A percentile compares a stretch with the other conserved stretches of the same genome.
These are phyloP conservation scores for Fusarium sp. DNA, from an alignment of 2,329 filamentous ascomycete genomes.

Conservation along the genomic window DNA sequence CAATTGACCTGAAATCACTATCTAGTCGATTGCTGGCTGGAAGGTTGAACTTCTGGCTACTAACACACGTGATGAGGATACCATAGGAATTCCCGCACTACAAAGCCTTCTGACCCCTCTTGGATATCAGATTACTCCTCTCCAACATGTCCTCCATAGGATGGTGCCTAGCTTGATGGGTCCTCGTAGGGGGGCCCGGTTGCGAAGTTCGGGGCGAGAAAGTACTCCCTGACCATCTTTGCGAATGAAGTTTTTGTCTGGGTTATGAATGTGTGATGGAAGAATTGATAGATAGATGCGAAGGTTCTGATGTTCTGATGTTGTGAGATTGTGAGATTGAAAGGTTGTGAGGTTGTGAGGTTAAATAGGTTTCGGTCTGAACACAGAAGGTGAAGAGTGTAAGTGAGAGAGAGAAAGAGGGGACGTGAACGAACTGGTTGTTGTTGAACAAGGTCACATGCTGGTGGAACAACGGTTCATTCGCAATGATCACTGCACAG, in stretches of 20 bases:
- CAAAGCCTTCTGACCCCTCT: accelerated
- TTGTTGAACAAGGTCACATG: neutral
- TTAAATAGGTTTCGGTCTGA: neutral
- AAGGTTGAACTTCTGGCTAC: no score
- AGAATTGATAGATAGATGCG: neutral
- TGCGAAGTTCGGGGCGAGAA: neutral
- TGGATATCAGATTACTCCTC: neutral
- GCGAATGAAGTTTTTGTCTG: accelerated
- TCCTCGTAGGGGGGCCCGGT: no score
- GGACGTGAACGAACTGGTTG: neutral
- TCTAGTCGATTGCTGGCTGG: no score
- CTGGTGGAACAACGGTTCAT: neutral
- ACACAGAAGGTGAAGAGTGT: neutral
- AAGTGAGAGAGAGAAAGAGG: accelerated
- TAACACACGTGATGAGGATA: neutral
- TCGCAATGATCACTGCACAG: neutral
- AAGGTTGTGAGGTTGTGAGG: neutral
- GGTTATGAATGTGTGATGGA: neutral
- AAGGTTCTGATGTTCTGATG: neutral
- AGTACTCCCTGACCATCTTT: neutral
- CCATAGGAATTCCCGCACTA: accelerated
- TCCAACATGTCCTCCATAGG: neutral
- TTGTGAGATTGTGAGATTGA: no score
- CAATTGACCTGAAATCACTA: no score
- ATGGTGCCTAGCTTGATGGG: neutral